Conservation (phyloP, 2,329 filamentous ascomycete genomes). For the Fusarium annulatum region DNA sequence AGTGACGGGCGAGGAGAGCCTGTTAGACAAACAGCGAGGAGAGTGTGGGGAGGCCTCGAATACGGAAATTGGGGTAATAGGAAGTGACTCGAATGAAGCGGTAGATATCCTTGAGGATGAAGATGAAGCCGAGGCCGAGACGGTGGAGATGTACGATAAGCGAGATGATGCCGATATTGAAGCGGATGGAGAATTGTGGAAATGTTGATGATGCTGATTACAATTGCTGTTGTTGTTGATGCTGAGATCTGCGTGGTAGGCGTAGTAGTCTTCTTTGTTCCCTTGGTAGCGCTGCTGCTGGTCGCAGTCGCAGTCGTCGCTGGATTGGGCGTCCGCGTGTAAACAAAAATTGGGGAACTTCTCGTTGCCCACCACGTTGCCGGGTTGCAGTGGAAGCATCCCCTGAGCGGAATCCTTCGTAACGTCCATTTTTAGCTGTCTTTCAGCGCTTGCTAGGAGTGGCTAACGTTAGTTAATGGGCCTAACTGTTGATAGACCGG, state of each 20-base stretch:
- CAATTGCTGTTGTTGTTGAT: constrained; percentile 35
- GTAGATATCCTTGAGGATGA: constrained; percentile 38
- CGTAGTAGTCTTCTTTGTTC: constrained; percentile 11
- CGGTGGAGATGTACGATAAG: constrained; percentile 43
- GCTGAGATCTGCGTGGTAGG: constrained; percentile 23
- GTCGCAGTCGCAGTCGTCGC: constrained; percentile 19
- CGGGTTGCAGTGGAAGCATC: constrained; percentile 48
- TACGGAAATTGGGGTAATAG: constrained; percentile 34
- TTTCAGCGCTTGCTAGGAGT: constrained; percentile 25
- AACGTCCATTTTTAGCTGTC: constrained; percentile 38
- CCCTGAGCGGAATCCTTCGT: constrained; percentile 39
- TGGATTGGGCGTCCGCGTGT: constrained; percentile 42
- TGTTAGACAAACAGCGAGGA: constrained; percentile 14
- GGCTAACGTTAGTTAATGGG: neutral
- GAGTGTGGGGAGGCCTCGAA: constrained; percentile 27
- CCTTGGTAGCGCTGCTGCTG: constrained; percentile 12
- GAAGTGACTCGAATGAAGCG: constrained; percentile 37
- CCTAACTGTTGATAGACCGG: neutral
- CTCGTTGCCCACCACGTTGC: constrained; percentile 52
- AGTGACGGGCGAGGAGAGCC: constrained; percentile 33
- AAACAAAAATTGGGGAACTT: constrained; percentile 59
- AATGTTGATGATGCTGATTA: constrained; percentile 42
- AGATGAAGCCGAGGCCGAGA: constrained; percentile 31
- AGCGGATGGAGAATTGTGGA: constrained; percentile 42
- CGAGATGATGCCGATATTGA: constrained; percentile 40